These are phyloP conservation scores for Aspergillus uvarum DNA, from an alignment of 2,329 filamentous ascomycete species.

Conservation along the genomic window DNA sequence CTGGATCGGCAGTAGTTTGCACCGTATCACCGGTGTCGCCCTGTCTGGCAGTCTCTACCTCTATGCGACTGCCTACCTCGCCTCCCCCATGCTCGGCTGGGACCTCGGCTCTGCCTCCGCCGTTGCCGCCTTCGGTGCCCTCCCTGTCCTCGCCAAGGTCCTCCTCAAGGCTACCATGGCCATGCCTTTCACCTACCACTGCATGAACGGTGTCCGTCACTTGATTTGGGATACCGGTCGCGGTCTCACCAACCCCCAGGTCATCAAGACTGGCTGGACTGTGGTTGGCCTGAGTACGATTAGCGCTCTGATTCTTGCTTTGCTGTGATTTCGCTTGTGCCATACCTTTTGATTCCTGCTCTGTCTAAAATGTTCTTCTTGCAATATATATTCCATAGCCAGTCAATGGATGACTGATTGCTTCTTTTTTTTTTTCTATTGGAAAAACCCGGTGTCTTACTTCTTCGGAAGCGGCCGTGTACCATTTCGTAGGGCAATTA, in stretches of 20 bases:
- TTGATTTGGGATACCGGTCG: slow-evolving; percentile 67
- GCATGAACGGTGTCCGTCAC: slow-evolving; percentile 69
- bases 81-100: slow-evolving; percentile 71
- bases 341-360: slow-evolving; percentile 34
- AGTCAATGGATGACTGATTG: slow-evolving; percentile 24
- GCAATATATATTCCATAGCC: slow-evolving; percentile 27
- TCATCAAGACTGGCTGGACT: slow-evolving; percentile 65
- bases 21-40: slow-evolving; percentile 77
- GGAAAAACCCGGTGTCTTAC: slow-evolving; percentile 12
- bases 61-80: slow-evolving; percentile 78
- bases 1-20: slow-evolving; percentile 72
- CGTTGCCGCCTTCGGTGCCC: slow-evolving; percentile 63
- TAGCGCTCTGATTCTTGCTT: slow-evolving; percentile 50
- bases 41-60: slow-evolving; percentile 75
- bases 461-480: not conserved
- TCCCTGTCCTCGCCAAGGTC: slow-evolving; percentile 61
- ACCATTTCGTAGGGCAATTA: not conserved
- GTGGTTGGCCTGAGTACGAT: slow-evolving; percentile 58
- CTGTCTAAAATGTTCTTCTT: slow-evolving; percentile 30
- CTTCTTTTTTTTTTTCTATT: slow-evolving; percentile 5
- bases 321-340: slow-evolving; percentile 37
- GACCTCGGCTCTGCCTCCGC: slow-evolving; percentile 65
- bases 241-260: slow-evolving; percentile 62
- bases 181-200: slow-evolving; percentile 67
- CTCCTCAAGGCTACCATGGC: slow-evolving; percentile 59